Percentiles rank a stretch among this genome's conserved stretches.
Evolutionary conservation across 108 stramenopile genomes (phyloP).

Genomic region (Stephanodiscus minutulus): DNA sequence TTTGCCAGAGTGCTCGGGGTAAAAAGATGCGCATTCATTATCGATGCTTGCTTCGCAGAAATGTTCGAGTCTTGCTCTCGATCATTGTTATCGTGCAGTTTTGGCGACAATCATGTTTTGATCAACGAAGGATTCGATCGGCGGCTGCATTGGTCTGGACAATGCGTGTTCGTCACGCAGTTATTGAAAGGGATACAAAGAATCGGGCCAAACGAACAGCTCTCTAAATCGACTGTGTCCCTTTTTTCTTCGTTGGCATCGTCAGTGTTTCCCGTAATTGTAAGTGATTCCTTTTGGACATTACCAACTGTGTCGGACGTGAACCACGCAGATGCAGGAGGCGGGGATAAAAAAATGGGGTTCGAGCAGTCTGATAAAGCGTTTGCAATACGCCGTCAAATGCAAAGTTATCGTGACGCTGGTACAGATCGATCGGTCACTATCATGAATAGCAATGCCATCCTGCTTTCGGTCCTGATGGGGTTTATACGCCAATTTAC

Average conservation of each 20-base stretch:
- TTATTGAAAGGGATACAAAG: slow-evolving; percentile 23
- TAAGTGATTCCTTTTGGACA: slow-evolving; percentile 47
- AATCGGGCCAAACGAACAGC: background rate
- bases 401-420: background rate
- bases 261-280: slow-evolving; percentile 39
- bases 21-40: slow-evolving; percentile 38
- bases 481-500: slow-evolving; percentile 36
- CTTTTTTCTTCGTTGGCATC: slow-evolving; percentile 44
- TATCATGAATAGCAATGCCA: slow-evolving; percentile 48
- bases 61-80: slow-evolving; percentile 39
- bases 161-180: slow-evolving; percentile 26
- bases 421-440: slow-evolving; percentile 14
- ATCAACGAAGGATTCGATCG: background rate
- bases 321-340: background rate
- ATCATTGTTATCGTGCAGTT: background rate
- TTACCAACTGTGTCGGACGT: slow-evolving; percentile 23
- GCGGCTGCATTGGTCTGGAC: slow-evolving; percentile 27
- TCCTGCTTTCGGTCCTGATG: slow-evolving; percentile 44
- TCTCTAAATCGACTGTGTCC: slow-evolving; percentile 4
- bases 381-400: background rate
- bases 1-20: slow-evolving; percentile 34
- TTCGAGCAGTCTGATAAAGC: background rate
- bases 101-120: background rate
- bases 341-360: background rate
- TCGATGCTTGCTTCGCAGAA: slow-evolving; percentile 47